phyloP scores from a whole-genome alignment of 1,284 basidiomycete species.

The Tremellales sp. region DNA sequence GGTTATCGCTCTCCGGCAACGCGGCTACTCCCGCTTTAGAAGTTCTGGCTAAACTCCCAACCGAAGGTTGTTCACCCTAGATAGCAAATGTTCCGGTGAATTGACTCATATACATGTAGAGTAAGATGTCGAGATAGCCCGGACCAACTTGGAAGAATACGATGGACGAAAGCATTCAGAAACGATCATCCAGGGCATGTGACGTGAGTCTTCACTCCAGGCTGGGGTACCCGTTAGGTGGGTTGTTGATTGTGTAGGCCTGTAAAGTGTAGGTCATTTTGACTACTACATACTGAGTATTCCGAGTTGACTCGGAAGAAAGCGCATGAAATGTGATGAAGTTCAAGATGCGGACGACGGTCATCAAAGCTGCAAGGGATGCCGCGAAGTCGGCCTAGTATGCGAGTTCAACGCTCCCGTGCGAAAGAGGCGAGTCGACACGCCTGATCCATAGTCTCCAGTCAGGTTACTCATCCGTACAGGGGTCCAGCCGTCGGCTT shows the following conservation, averaged over 20 bases:
- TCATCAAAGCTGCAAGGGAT: slow-evolving; percentile 18
- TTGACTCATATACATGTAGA: too few relatives aligned
- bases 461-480: neutral
- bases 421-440: slow-evolving; percentile 22
- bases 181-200: slow-evolving; percentile 22
- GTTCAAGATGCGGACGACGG: slow-evolving; percentile 4
- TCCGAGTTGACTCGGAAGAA: slow-evolving; percentile 6
- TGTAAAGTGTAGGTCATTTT: slow-evolving; percentile 17
- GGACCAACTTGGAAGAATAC: neutral
- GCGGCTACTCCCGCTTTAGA: too few relatives aligned
- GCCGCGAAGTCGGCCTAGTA: slow-evolving; percentile 17
- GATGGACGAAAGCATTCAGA: neutral
- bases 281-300: neutral
- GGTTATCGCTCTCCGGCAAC: too few relatives aligned
- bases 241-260: too few relatives aligned
- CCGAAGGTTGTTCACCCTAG: too few relatives aligned
- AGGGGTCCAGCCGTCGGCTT: slow-evolving; percentile 13
- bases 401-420: slow-evolving; percentile 28
- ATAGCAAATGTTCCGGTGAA: too few relatives aligned
- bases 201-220: slow-evolving; percentile 27
- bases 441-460: too few relatives aligned
- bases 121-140: too few relatives aligned
- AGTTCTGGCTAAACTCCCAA: too few relatives aligned
- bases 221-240: too few relatives aligned
- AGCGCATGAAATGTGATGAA: slow-evolving; percentile 30